Conservation (phyloP, 352 stramenopile species). For the Pythium grandisporangium region DNA sequence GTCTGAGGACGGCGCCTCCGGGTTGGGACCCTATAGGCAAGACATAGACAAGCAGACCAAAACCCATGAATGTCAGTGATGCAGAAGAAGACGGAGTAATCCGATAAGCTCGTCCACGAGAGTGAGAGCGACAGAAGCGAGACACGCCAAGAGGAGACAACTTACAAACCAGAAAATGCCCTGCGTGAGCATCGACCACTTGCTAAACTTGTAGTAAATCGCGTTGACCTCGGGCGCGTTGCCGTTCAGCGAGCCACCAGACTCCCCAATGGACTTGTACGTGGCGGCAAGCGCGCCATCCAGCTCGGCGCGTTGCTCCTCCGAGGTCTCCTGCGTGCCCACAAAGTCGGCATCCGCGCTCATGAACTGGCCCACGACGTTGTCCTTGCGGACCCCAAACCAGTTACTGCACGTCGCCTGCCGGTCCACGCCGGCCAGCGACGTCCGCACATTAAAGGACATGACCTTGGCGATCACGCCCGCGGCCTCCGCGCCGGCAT, state of each 20-base stretch:
- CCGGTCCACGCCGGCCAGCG: constrained; percentile 29
- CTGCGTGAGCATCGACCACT: constrained; percentile 46
- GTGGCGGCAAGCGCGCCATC: constrained; percentile 36
- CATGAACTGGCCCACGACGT: constrained; percentile 49
- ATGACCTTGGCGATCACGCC: constrained; percentile 49
- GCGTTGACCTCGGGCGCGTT: constrained; percentile 42
- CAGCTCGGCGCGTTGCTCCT: constrained; percentile 53
- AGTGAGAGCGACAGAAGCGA: too few relatives aligned
- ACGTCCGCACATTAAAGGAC: constrained; percentile 80
- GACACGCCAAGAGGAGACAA: too few relatives aligned
- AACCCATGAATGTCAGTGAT: neutral
- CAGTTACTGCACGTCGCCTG: constrained; percentile 43
- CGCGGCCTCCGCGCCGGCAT: constrained; percentile 13
- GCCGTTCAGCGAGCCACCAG: constrained; percentile 52
- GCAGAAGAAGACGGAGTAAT: neutral
- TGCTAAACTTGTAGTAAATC: constrained; percentile 50
- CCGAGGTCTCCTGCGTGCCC: constrained; percentile 74
- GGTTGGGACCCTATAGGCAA: constrained; percentile 28
- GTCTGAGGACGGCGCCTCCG: constrained; percentile 29
- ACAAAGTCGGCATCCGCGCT: constrained; percentile 54
- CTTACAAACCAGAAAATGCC: constrained; percentile 60
- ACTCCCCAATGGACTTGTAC: constrained; percentile 55
- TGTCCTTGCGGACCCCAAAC: constrained; percentile 50
- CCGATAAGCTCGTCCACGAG: too few relatives aligned
- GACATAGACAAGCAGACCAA: too few relatives aligned